Evolutionary conservation across 2,329 filamentous ascomycete genomes (phyloP), one percentile per base, ranked within the genome.

Genomic region (Diplodia scrobiculata): DNA sequence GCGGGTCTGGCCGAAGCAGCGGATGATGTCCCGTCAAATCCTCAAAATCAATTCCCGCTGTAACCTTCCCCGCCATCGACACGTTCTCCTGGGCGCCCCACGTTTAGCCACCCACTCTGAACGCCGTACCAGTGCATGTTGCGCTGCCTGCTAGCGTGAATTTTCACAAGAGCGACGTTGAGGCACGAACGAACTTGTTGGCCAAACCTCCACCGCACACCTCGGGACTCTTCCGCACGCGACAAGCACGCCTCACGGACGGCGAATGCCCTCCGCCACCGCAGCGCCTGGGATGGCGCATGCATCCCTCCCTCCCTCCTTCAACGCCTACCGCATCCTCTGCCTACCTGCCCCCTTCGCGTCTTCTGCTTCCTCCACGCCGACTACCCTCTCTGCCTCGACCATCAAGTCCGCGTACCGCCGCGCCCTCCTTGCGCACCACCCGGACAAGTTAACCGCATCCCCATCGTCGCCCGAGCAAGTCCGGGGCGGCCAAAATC

Each of bases 341-440:
- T 53, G 48, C 11, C 65, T 66, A 7, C 48, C 64, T 11, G 32
- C 47, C 7, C 64, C 64, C 14, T 47, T 47, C 47, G 48, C 63
- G 19, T 29, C 21, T n/a, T 29, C n/a, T 1, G 25, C 32, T 10
- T 6, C 54, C 13, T 38, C 34, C 5, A 36, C 54, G 5, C 62
- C 50, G 27, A 41, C 59, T 45, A 14, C 68, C 67, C 60, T 34
- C 21, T 29, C 59, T 14, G 14, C 48, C 25, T 29, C 50, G 38
- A 52, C 32, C 11, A 34, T 70, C 41, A 69, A 68, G 41, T 36
- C 38, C 14, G 86, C 86, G 10, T 88, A 88, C 73, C 83, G 83
- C 67, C 80, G 78, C 55, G 83, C 85, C 6, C 78, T 89, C 27
- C 78, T 88, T 5, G 74, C 75, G 29, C 79, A 87, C 70, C 86